These are phyloP conservation scores for Coemansia sp. DNA, from an alignment of 192 early-diverging fungal species.

Conservation along the genomic window DNA sequence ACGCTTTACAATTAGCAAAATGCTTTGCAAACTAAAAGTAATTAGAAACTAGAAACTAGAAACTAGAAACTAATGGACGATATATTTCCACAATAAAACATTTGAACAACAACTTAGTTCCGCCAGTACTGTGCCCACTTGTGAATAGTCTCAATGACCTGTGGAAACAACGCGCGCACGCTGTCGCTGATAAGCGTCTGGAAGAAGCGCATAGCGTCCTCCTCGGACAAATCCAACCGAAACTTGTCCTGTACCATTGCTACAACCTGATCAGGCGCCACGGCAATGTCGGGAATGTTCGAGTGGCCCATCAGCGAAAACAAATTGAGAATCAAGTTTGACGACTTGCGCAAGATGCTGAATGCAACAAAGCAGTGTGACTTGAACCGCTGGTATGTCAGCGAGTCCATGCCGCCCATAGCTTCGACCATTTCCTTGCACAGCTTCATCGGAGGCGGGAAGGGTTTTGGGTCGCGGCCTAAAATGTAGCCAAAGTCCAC, in stretches of 20 bases:
- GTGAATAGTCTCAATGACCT: slow-evolving; percentile 98
- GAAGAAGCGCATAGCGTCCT: slow-evolving; percentile 95
- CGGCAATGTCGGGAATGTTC: slow-evolving; percentile 95
- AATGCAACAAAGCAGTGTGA: slow-evolving; percentile 94
- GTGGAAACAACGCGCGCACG: slow-evolving; percentile 93
- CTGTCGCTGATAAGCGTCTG: slow-evolving; percentile 90
- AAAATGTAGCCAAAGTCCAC: slow-evolving; percentile 99
- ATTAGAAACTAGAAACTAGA: no score
- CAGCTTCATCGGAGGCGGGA: slow-evolving; percentile 99
- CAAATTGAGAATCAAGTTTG: slow-evolving; percentile 95
- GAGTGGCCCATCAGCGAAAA: slow-evolving; percentile 98
- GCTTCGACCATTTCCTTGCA: slow-evolving; percentile 99
- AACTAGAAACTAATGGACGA: no score
- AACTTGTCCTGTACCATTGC: slow-evolving; percentile 97
- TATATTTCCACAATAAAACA: no score
- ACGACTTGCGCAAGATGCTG: slow-evolving; percentile 86
- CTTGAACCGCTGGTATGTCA: slow-evolving; percentile 87
- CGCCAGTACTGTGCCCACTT: slow-evolving; percentile 88
- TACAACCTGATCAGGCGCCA: slow-evolving; percentile 97
- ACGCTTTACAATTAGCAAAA: no score
- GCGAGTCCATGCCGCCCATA: slow-evolving; percentile 92
- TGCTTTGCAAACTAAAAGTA: no score
- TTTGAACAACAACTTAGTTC: slow-evolving; percentile 12
- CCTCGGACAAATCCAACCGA: slow-evolving; percentile 83
- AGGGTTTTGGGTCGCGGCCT: slow-evolving; percentile 98